A percentile compares a stretch with the other conserved stretches of the same genome.
These are phyloP conservation scores for Quillaja saponaria DNA, from an alignment of 306 rosid species.

Conservation along the genomic window DNA sequence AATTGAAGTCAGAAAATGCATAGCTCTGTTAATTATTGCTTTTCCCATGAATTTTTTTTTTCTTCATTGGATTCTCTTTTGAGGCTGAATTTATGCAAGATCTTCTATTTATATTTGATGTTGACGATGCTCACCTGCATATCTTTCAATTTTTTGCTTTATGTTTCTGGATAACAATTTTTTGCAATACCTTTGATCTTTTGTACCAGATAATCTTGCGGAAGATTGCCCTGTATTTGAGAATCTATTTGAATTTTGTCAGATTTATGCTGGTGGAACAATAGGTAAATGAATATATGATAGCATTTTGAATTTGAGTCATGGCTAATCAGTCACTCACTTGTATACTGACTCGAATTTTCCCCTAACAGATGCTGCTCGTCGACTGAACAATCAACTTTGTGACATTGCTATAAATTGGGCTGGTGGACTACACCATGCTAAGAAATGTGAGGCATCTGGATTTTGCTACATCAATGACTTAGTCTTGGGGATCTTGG, in stretches of 20 bases:
- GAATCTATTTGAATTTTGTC: conserved; percentile 95
- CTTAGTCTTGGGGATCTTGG: conserved; percentile 93
- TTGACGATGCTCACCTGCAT: neutral
- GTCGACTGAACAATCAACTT: conserved; percentile 82
- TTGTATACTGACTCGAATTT: conserved; percentile 27
- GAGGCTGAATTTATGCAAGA: no score
- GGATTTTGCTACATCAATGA: conserved; percentile 99
- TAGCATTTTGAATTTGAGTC: conserved; percentile 10
- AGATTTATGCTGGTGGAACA: conserved; percentile 96
- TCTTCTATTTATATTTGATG: no score
- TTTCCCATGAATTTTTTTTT: no score
- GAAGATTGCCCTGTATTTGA: conserved; percentile 99
- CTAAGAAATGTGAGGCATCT: conserved; percentile 98
- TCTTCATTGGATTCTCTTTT: no score
- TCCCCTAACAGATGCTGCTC: conserved; percentile 77
- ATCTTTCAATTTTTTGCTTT: conserved; percentile 16
- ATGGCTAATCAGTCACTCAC: conserved; percentile 14
- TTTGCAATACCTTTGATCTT: conserved; percentile 19
- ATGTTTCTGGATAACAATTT: conserved; percentile 12
- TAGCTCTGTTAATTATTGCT: no score
- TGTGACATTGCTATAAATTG: conserved; percentile 98
- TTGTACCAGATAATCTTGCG: conserved; percentile 85
- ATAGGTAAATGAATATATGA: conserved; percentile 56
- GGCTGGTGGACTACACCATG: conserved; percentile 99
- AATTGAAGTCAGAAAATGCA: no score